phyloP scores from a whole-genome alignment of 805 yeast species.

The Starmerella floricola region DNA sequence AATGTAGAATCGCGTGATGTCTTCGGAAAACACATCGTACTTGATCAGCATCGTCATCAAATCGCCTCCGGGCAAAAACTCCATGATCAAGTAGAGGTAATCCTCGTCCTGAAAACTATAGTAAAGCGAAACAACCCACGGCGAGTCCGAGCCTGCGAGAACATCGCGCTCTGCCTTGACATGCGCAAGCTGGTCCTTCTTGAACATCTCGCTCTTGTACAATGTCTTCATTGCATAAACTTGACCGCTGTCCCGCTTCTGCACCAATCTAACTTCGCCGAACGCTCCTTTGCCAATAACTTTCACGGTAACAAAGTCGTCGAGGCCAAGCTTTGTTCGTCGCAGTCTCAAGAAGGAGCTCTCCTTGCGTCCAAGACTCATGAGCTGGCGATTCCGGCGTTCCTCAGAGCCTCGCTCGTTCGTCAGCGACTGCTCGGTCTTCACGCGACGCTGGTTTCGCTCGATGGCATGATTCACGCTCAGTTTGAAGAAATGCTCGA shows the following conservation, averaged over 20 bases:
- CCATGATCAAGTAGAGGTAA: conserved; percentile 68
- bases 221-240: conserved; percentile 91
- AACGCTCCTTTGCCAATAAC: conserved; percentile 95
- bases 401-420: conserved; percentile 72
- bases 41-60: conserved; percentile 90
- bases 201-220: conserved; percentile 83
- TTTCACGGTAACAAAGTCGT: conserved; percentile 74
- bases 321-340: conserved; percentile 69
- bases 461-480: conserved; percentile 88
- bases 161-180: conserved; percentile 95
- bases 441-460: conserved; percentile 82
- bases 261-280: conserved; percentile 92
- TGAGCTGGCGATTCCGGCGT: conserved; percentile 68
- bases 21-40: conserved; percentile 89
- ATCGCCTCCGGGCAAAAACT: conserved; percentile 74
- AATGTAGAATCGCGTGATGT: conserved; percentile 76
- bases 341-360: conserved; percentile 74
- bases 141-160: conserved; percentile 76
- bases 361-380: conserved; percentile 76
- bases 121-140: conserved; percentile 76
- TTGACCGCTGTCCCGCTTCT: conserved; percentile 81
- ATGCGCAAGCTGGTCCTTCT: conserved; percentile 87
- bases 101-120: conserved; percentile 72
- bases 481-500: conserved; percentile 76
- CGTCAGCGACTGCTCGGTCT: conserved; percentile 60